Percentiles rank a stretch among this genome's conserved stretches.
phyloP scores from a whole-genome alignment of 163 green algal genomes.

The Prototheca wickerhamii region DNA sequence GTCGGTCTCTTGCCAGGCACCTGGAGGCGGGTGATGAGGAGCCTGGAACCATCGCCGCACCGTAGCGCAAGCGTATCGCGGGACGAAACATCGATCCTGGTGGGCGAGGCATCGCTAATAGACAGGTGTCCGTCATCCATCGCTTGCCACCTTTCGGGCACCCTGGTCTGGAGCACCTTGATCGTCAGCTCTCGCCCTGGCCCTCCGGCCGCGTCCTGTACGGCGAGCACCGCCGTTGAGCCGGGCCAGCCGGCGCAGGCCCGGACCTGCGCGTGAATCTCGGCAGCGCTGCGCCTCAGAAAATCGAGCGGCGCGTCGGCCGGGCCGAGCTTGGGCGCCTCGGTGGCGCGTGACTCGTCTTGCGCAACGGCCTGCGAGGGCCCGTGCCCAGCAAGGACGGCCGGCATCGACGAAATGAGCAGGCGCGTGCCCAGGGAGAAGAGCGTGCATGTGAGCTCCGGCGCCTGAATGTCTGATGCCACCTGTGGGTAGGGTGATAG shows the following conservation, averaged over 20 bases:
- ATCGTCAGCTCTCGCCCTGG: constrained; percentile 14
- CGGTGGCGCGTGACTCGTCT: constrained; percentile 45
- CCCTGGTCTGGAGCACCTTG: constrained; percentile 32
- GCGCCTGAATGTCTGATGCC: constrained; percentile 29
- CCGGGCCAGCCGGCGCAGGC: constrained; percentile 85
- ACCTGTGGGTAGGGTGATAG: background rate
- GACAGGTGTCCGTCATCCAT: constrained; percentile 1
- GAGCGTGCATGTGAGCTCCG: constrained; percentile 62
- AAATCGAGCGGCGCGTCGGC: constrained; percentile 72
- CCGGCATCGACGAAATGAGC: constrained; percentile 61
- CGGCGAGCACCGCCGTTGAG: constrained; percentile 42
- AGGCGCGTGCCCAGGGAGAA: constrained; percentile 64
- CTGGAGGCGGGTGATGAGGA: constrained; percentile 69
- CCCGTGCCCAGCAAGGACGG: constrained; percentile 59
- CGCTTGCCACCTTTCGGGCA: constrained; percentile 8
- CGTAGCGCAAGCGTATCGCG: constrained; percentile 30
- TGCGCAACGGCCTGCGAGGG: constrained; percentile 40
- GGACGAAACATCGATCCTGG: constrained; percentile 6
- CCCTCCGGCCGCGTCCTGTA: constrained; percentile 7
- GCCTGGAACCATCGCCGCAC: constrained; percentile 37
- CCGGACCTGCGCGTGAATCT: constrained; percentile 68
- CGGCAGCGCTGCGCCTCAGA: constrained; percentile 27
- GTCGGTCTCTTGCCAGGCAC: constrained; percentile 66
- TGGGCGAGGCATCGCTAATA: background rate
- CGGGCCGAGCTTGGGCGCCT: constrained; percentile 67